phyloP scores from a whole-genome alignment of 345 rosid genomes.

The Cardiospermum halicacabum region DNA sequence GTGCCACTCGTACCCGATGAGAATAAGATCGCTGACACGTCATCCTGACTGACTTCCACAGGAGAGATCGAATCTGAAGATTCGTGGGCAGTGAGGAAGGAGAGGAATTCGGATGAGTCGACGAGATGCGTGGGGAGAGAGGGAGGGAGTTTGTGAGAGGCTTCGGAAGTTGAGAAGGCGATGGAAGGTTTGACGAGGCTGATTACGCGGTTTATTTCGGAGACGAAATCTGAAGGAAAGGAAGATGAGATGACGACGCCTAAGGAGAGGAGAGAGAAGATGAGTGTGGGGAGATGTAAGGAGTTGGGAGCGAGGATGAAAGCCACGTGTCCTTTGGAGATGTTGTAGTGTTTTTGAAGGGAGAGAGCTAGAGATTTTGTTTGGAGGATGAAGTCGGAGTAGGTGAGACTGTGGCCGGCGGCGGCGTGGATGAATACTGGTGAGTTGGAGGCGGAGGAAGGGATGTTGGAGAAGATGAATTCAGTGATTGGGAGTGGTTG shows the following conservation, averaged over 20 bases:
- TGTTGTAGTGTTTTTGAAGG: conserved; percentile 30
- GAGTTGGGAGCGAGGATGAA: conserved; percentile 64
- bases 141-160: conserved; percentile 38
- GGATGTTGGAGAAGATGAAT: conserved; percentile 46
- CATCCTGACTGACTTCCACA: conserved; percentile 50
- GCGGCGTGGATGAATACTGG: conserved; percentile 41
- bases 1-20: conserved; percentile 86
- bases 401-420: conserved; percentile 37
- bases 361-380: conserved; percentile 34
- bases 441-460: conserved; percentile 14
- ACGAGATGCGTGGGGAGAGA: conserved; percentile 44
- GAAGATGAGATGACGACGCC: conserved; percentile 73
- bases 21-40: conserved; percentile 61
- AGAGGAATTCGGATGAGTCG: conserved; percentile 73
- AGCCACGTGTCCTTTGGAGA: conserved; percentile 53
- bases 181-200: conserved; percentile 52
- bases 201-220: conserved; percentile 57
- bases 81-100: conserved; percentile 28
- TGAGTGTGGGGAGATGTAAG: conserved; percentile 52
- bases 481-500: conserved; percentile 51
- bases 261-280: conserved; percentile 64
- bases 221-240: conserved; percentile 53
- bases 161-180: conserved; percentile 65
- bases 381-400: conserved; percentile 45
- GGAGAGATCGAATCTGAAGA: background rate